Percentiles rank a stretch among this genome's conserved stretches.
phyloP scores from a whole-genome alignment of 768 basidiomycete species.

The Hirschioporus abietinus region DNA sequence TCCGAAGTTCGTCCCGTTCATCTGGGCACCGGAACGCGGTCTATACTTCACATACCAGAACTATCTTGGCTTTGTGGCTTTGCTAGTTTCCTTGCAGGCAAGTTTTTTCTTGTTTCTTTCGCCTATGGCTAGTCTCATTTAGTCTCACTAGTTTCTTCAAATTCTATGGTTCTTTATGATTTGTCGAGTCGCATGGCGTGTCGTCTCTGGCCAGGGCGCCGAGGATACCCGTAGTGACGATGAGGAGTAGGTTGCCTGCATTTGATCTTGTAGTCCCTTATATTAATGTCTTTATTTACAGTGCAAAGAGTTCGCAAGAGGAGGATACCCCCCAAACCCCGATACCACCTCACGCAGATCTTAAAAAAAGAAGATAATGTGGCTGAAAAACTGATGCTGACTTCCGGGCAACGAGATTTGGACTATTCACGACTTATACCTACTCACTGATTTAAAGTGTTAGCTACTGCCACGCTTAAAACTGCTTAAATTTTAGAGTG shows the following conservation, averaged over 20 bases:
- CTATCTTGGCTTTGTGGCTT: conserved; percentile 42
- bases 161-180: conserved; percentile 86
- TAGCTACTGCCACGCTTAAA: not conserved
- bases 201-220: conserved; percentile 68
- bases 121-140: not conserved
- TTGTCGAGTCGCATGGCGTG: conserved; percentile 74
- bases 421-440: not conserved
- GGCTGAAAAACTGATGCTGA: not conserved
- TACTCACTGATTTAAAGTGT: not conserved
- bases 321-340: conserved; percentile 17
- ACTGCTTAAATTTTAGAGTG: not conserved
- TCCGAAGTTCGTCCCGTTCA: conserved; percentile 41
- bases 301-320: conserved; percentile 27
- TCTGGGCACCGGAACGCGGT: conserved; percentile 56
- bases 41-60: conserved; percentile 45
- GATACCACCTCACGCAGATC: not conserved
- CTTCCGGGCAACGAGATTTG: not conserved
- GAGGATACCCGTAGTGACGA: conserved; percentile 86
- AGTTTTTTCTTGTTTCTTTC: conserved; percentile 11
- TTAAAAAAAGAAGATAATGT: not conserved
- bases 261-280: not conserved
- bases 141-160: conserved; percentile 54
- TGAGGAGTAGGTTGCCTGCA: conserved; percentile 46
- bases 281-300: conserved; percentile 10
- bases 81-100: conserved; percentile 64